Evolutionary conservation across 2,329 filamentous ascomycete species (phyloP), one percentile per base, ranked within the genome.

Genomic region (Cyclaneusma minus): DNA sequence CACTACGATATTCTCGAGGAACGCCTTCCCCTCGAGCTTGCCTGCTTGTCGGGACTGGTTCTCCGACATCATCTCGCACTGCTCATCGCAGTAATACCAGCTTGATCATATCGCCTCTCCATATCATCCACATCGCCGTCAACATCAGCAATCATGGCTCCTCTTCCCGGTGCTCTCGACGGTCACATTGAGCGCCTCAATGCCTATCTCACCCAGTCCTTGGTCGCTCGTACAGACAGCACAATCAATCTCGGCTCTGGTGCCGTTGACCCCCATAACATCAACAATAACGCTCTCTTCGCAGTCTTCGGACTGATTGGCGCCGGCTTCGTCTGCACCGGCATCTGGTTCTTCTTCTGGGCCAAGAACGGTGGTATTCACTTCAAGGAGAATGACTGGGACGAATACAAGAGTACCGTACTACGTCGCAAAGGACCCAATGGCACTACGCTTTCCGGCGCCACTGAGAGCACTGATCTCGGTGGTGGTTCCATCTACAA

Each of bases 261-360:
- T 30, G 54, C 61, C 8, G 57, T 68, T n/a, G 51, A 58, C 31
- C 65, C 67, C 2, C 49, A 60, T 20, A 41, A 63, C 30, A 64
- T 49, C 21, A 40, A 42, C 53, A 75, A 76, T 44, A 66, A 62
- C 12, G 80, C 72, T 31, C 71, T 93, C 41, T 80, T 95, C 46
- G 75, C 77, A 1, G 59, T 95, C 1, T 93, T 95, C 47, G 87
- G 80, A 7, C 50, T 94, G 11, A 70, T 95, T 27, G 83, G 81
- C 17, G 72, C 73, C 1, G 69, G 57, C 16, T 78, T 95, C 46
- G 78, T 89, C 13, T 32, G 80, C 3, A 67, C 62, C 0, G 68
- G 64, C 13, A 83, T 95, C 45, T 98, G 89, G 85, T 94, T 98
- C 65, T 95, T 98, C 66, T 92, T 92, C 64, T 91, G 82, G 79